These are phyloP conservation scores for Neonectria hederae DNA, from an alignment of 2,329 filamentous ascomycete genomes.

Conservation along the genomic window DNA sequence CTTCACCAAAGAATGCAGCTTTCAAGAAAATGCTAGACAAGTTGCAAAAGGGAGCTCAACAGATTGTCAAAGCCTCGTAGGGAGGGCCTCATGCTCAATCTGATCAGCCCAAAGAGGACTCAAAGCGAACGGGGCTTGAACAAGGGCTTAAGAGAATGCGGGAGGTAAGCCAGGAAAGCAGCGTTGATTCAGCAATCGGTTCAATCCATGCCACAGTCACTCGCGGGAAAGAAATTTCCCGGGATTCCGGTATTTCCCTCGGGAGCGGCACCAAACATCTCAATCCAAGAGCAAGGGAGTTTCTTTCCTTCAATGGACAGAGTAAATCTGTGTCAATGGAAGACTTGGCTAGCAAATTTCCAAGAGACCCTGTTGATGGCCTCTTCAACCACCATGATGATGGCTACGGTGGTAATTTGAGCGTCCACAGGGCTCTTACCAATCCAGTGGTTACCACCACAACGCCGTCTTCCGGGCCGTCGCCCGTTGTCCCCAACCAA, in stretches of 20 bases:
- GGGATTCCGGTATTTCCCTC: constrained; percentile 33
- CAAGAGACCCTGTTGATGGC: background rate
- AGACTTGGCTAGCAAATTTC: background rate
- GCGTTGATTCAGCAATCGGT: constrained; percentile 22
- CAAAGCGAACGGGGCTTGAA: constrained; percentile 10
- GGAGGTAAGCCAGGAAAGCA: background rate
- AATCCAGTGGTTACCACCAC: background rate
- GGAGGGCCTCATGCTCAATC: background rate
- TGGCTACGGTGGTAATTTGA: background rate
- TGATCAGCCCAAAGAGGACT: background rate
- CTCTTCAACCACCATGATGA: background rate
- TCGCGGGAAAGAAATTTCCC: constrained; percentile 23
- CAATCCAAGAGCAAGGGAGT: constrained; percentile 49
- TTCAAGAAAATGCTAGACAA: constrained; percentile 44
- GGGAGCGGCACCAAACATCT: constrained; percentile 28
- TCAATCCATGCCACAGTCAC: background rate
- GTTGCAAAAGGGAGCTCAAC: constrained; percentile 29
- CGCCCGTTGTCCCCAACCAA: background rate
- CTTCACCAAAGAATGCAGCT: constrained; percentile 31
- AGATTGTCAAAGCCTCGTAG: constrained; percentile 1
- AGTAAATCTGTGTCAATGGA: background rate
- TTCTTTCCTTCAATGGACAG: constrained; percentile 41
- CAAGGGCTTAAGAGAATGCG: background rate
- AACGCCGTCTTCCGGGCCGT: background rate
- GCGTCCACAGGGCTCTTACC: background rate